Evolutionary conservation across 2,329 filamentous ascomycete genomes (phyloP), one percentile per base, ranked within the genome.

Genomic region (Clarireedia homoeocarpa): DNA sequence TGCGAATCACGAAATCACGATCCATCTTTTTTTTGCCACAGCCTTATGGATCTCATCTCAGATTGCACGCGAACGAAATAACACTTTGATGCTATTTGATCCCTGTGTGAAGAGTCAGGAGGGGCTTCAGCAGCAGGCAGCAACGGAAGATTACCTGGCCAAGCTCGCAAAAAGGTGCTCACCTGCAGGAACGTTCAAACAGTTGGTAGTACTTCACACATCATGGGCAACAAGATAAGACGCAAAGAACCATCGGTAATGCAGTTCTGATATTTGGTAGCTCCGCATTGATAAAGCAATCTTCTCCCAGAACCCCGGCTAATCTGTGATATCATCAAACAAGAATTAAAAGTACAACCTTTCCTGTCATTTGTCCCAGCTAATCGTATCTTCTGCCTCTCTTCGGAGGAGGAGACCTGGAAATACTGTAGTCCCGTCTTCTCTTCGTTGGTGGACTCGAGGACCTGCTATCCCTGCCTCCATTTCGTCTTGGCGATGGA

Each of bases 331-430:
- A 20, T 42, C 39, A 20, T 42, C 39, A 42, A 39, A n/a, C 51
- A 36, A 26, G 17, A 15, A 44, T 42, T 42, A 51, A 40, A 51
- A 51, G 17, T 42, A 51, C 38, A 51, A 26, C 40, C 36, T 34
- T 27, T 24, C 15, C 24, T 51, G 23, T 10, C 30, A 26, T 40
- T 27, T 27, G 23, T 14, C 20, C 23, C 34, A 24, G 12, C 36
- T 51, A 44, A 51, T 51, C 63, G 51, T 63, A 63, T 61, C 62
- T 59, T 46, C 64, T 55, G 12, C 65, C 65, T 49, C 66, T 57
- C 49, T 66, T 66, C 44, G 65, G 64, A 42, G 66, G 65, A n/a
- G 64, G 64, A 51, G 64, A 67, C 51, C 59, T 61, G 24, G 66
- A 68, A 44, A 61, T 58, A 46, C 61, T 65, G 39, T 62, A 58